Evolutionary conservation across 2,329 filamentous ascomycete genomes (phyloP), one percentile per base, ranked within the genome.

Genomic region (Cytospora leucostoma): DNA sequence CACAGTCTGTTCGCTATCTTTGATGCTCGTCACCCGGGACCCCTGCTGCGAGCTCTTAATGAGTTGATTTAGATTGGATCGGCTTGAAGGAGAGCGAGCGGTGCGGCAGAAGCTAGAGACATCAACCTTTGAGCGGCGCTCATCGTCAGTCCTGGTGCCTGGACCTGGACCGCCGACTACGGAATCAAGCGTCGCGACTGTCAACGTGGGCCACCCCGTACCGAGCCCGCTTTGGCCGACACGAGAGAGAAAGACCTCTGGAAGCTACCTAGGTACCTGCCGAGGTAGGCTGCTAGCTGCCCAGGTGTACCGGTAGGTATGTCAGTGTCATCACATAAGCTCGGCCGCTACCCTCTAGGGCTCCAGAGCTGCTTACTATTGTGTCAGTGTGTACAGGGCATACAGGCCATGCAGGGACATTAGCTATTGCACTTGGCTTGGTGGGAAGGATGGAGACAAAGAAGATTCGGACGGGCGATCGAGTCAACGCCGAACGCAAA

Each of bases 121-220:
- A 21, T 17, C 27, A 27, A 27, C 33, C 32, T 50, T 58, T 44
- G 21, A 47, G 32, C 17, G 19, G 21, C 37, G 27, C 47, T 49
- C 17, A 15, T 51, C 34, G 2, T 13, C 21, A 21, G 12, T 11
- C 21, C n/a, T 12, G 35, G 56, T 59, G 44, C 53, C 53, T 62
- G 21, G 54, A 33, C 21, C 52, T 8, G 33, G 52, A n/a, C 47
- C 44, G 54, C 54, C 61, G 61, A 63, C 61, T 44, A 54, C 61
- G 61, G 61, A 47, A 53, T 27, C 27, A 35, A 56, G 53, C 59
- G 59, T 32, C 56, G 37, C n/a, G 40, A 35, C 33, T 11, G 51
- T 56, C 51, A 34, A 56, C 27, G 27, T 27, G 27, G 27, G 47
- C 47, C 35, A 52, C 33, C 34, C 27, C 27, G 27, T 27, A 27